phyloP scores from a whole-genome alignment of 768 basidiomycete genomes.

The Trametes elegans region DNA sequence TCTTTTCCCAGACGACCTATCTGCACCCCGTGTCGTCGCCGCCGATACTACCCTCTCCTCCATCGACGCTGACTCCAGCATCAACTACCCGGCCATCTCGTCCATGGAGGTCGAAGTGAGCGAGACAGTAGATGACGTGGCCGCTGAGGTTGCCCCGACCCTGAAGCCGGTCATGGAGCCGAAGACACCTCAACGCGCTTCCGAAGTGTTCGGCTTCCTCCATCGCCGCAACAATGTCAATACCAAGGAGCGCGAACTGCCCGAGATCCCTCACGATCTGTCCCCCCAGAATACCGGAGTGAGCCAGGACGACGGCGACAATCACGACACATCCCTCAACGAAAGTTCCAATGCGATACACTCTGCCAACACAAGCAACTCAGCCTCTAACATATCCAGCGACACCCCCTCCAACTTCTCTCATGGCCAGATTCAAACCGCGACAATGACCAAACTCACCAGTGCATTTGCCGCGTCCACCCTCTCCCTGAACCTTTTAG shows the following conservation, averaged over 20 bases:
- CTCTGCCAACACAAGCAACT: constrained; percentile 18
- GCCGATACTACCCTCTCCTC: constrained; percentile 42
- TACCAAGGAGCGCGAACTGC: constrained; percentile 39
- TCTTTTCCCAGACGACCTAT: constrained; percentile 35
- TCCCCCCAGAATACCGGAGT: neutral
- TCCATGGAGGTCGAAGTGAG: constrained; percentile 79
- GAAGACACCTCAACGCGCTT: constrained; percentile 63
- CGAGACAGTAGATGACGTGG: constrained; percentile 32
- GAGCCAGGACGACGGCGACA: neutral
- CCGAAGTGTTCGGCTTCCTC: constrained; percentile 74
- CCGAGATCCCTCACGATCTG: constrained; percentile 36
- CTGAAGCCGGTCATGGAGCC: constrained; percentile 31
- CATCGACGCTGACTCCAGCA: constrained; percentile 36
- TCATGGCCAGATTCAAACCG: constrained; percentile 28
- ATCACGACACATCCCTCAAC: constrained; percentile 4
- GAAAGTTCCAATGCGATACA: constrained; percentile 12
- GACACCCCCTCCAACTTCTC: constrained; percentile 22
- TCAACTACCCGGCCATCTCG: constrained; percentile 50
- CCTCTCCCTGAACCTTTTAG: constrained; percentile 8
- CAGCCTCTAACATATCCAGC: constrained; percentile 23
- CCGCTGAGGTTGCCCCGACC: constrained; percentile 16
- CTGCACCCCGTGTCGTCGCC: constrained; percentile 14
- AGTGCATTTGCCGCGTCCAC: constrained; percentile 19
- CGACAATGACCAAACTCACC: constrained; percentile 26
- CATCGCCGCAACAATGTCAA: constrained; percentile 41